Percentiles rank a stretch among this genome's conserved stretches.
phyloP scores from a whole-genome alignment of 345 rosid species.

The Rhizophora mangle region DNA sequence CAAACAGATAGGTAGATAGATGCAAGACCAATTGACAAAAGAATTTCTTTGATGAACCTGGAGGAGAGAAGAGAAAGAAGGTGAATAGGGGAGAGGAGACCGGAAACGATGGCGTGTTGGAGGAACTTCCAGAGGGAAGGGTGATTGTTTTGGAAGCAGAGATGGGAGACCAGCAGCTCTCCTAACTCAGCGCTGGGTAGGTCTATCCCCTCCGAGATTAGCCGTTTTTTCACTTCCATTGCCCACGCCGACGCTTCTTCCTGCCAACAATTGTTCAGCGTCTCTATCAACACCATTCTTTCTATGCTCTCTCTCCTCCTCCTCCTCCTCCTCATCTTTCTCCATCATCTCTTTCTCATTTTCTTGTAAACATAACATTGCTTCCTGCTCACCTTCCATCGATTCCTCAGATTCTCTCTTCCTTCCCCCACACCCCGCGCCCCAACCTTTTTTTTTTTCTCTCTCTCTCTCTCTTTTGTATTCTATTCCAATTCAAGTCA shows the following conservation, averaged over 20 bases:
- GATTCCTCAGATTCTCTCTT: background rate
- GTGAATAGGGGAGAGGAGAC: constrained; percentile 46
- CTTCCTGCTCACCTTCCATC: too few species aligned
- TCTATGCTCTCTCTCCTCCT: background rate
- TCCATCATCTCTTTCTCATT: background rate
- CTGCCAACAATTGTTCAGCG: constrained; percentile 14
- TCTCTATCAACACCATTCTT: constrained; percentile 10
- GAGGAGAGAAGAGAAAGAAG: constrained; percentile 51
- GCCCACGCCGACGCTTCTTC: constrained; percentile 33
- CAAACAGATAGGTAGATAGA: background rate
- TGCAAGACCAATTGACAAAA: too few species aligned
- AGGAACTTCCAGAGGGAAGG: constrained; percentile 57
- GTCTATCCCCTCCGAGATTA: constrained; percentile 15
- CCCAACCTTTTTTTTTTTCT: background rate
- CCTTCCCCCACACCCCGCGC: too few species aligned
- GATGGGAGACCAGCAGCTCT: constrained; percentile 35
- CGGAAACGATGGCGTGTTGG: constrained; percentile 40
- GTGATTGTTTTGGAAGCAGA: constrained; percentile 45
- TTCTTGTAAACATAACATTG: background rate
- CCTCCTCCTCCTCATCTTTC: background rate
- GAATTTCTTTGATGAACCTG: constrained; percentile 13
- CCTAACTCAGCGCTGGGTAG: constrained; percentile 45
- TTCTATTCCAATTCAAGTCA: background rate
- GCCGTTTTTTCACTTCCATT: constrained; percentile 37
- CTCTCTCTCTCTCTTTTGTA: background rate